These are phyloP conservation scores for Pleurotus djamor DNA, from an alignment of 768 basidiomycete species.

Conservation along the genomic window DNA sequence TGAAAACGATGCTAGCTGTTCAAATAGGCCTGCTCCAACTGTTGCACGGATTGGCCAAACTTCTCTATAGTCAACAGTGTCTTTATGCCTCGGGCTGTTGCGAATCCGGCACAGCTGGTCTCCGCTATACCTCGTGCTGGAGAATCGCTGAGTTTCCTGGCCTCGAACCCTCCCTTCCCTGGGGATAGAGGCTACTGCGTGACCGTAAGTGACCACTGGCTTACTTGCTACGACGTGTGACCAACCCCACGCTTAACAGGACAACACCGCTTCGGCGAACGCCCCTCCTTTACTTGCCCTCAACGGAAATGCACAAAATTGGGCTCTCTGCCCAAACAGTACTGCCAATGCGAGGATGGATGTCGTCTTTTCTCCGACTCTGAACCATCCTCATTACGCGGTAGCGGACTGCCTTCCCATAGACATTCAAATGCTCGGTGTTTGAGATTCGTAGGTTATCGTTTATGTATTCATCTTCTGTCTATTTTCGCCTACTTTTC, in stretches of 20 bases:
- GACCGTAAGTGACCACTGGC: constrained; percentile 22
- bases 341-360: constrained; percentile 38
- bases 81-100: constrained; percentile 33
- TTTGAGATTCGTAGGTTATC: not conserved
- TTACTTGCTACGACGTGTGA: not conserved
- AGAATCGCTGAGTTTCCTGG: constrained; percentile 42
- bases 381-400: constrained; percentile 38
- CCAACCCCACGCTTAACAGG: not conserved
- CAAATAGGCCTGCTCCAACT: constrained; percentile 33
- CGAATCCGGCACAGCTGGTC: constrained; percentile 34
- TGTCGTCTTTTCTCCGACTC: constrained; percentile 39
- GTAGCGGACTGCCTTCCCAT: constrained; percentile 34
- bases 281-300: constrained; percentile 33
- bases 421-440: constrained; percentile 26
- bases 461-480: not conserved
- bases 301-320: constrained; percentile 35
- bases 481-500: not conserved
- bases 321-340: constrained; percentile 39
- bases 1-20: not conserved
- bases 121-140: constrained; percentile 35
- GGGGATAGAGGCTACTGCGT: constrained; percentile 39
- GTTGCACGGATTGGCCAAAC: constrained; percentile 41
- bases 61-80: constrained; percentile 36
- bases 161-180: constrained; percentile 40
- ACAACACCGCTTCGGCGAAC: constrained; percentile 13